Evolutionary conservation across 495 filamentous ascomycete genomes (phyloP), one percentile per base, ranked within the genome.

Genomic region (Bombardia bombarda): DNA sequence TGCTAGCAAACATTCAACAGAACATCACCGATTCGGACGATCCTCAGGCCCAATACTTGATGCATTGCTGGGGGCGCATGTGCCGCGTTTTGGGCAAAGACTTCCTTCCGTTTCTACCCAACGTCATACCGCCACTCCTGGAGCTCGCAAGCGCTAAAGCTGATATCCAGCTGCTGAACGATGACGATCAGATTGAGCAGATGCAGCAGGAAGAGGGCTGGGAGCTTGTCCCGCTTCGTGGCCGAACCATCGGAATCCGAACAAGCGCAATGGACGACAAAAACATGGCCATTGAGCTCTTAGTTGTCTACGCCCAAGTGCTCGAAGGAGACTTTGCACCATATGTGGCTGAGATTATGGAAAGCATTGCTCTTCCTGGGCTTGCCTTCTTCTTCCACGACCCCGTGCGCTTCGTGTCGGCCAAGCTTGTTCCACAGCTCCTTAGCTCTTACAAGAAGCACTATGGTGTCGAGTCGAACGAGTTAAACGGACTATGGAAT

Each of bases 61-160:
- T 97, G 55, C 93, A 99, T 72, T 99, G 92, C 69, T 99, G 93
- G 93, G 93, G 93, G 35, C 79, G 93, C 21, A 97, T 99, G 93
- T 96, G 90, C 63, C 83, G 92, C 36, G 90, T 97, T 16, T 74
- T 99, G 43, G 88, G 83, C 34, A 67, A 75, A 32, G 88, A 93
- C 51, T 99, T 99, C 62, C 73, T 97, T 13, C 89, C 88, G 18
- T 99, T 88, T 68, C 74, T 97, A 34, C 78, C 82, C 6, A 87
- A 79, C 41, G 93, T 99, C 32, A 96, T 99, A 81, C 90, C 90
- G 14, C 93, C 93, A 33, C 73, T 99, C 43, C 70, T 95, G 43
- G 78, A 93, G 51, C 75, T 97, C 37, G 93, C 92, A 7, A 84
- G 84, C 41, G 93, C 93, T 26, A 96, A 95, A 69, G 93, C 93